phyloP scores from a whole-genome alignment of 495 filamentous ascomycete genomes.

The Chlorociboria aeruginascens region DNA sequence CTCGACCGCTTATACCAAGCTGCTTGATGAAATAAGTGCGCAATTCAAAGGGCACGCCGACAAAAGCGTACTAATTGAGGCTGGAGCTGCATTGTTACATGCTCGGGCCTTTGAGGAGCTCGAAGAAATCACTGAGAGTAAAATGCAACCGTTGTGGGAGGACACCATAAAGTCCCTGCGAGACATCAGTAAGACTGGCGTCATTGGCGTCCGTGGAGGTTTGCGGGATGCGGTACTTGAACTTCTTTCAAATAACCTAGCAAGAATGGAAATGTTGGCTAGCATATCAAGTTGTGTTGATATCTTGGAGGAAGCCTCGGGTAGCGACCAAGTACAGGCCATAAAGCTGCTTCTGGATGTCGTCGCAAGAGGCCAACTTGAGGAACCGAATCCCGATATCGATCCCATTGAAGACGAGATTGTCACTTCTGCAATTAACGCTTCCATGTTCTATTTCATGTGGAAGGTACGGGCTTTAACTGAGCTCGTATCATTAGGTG shows the following conservation, averaged over 20 bases:
- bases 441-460: constrained; percentile 81
- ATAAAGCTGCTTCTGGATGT: constrained; percentile 61
- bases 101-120: constrained; percentile 77
- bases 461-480: constrained; percentile 62
- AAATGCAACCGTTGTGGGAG: constrained; percentile 76
- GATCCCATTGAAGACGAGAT: constrained; percentile 60
- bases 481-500: constrained; percentile 25
- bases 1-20: constrained; percentile 61
- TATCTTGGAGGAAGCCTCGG: constrained; percentile 43
- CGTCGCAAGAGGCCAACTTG: constrained; percentile 50
- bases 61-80: constrained; percentile 73
- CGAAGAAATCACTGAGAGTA: constrained; percentile 69
- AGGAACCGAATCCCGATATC: constrained; percentile 39
- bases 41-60: constrained; percentile 89
- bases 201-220: constrained; percentile 45
- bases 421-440: constrained; percentile 56
- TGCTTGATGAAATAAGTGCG: constrained; percentile 85
- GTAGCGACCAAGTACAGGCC: constrained; percentile 21
- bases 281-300: constrained; percentile 64
- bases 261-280: constrained; percentile 73
- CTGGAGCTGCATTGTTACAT: constrained; percentile 69
- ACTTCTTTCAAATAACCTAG: constrained; percentile 66
- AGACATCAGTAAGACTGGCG: constrained; percentile 51
- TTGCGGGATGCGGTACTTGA: constrained; percentile 48
- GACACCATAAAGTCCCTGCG: constrained; percentile 59